Base-by-base conservation (phyloP, 345 rosid genomes). In the Eucalyptus virginea region DNA sequence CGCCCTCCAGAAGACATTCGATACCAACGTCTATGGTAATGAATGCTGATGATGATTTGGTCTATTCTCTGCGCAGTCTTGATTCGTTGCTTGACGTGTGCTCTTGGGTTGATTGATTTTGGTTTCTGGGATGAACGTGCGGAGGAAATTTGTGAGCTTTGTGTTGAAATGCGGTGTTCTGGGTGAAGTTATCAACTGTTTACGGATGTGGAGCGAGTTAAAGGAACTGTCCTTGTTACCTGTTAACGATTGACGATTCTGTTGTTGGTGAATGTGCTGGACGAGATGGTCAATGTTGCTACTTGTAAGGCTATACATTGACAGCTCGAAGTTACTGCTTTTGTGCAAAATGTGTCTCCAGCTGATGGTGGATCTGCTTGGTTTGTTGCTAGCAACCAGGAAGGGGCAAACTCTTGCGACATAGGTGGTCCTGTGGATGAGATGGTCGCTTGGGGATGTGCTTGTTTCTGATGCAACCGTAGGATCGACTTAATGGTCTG, bases 1-100 rank as follows among this genome's bases (percentile, higher is more conserved):
- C 45, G 93, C 95, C 80, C 44, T 96, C 93, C 94, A 95, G 86
- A 87, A 90, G 30, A 93, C 98, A 9, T 96, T 95, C 91, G 88
- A 94, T 54, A 95, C 97, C 89, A 97, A 96, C 91, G 95, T 97
- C 52, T 96, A 90, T 56, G 99, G 99, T 96, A 92, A 89, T 69
- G n/a, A 2, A 34, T 40, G 48, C 11, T 52, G 30, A 2, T 14
- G 30, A 2, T 14, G 5, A 4, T 26, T 8, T 24, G 54, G 15
- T 30, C 4, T 81, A 13, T 37, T 40, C n/a, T 7, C 86, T 86
- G 54, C 12, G 3, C 24, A 11, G 24, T 30, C 15, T 87, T 15
- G 47, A 44, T 37, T 72, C 15, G 45, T 1, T 19, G 81, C 45
- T 72, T 72, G 45, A 72, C 26, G 45, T 10, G 15, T 19, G 44